Percentiles rank a stretch among this genome's conserved stretches.
Evolutionary conservation across 257 asterid genomes (phyloP).

Genomic region (Penstemon davidsonii): DNA sequence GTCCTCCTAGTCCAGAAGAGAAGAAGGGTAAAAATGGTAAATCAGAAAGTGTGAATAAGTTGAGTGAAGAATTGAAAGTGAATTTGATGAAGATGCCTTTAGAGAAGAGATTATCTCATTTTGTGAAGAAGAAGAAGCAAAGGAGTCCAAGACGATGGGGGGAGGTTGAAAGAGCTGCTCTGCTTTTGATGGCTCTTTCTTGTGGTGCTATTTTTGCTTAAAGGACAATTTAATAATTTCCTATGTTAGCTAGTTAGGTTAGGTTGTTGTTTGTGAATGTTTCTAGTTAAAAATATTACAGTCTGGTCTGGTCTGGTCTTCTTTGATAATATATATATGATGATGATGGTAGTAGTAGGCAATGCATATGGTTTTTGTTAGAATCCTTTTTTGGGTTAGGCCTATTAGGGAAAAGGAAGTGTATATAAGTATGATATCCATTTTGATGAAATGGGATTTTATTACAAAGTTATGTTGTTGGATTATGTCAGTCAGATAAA

Average conservation of each 20-base stretch:
- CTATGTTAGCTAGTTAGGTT: slow-evolving; percentile 4
- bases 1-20: slow-evolving; percentile 4
- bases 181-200: slow-evolving; percentile 71
- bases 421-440: slow-evolving; percentile 26
- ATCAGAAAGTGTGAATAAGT: slow-evolving; percentile 22
- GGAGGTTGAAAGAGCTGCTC: slow-evolving; percentile 75
- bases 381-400: slow-evolving; percentile 18
- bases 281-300: neutral
- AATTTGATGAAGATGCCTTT: slow-evolving; percentile 43
- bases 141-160: slow-evolving; percentile 44
- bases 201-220: slow-evolving; percentile 62
- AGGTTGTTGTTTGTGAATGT: slow-evolving; percentile 4
- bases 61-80: slow-evolving; percentile 34
- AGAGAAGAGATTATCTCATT: slow-evolving; percentile 36
- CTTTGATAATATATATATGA: too few relatives aligned
- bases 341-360: neutral
- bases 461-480: neutral
- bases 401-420: slow-evolving; percentile 22
- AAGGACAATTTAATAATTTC: neutral
- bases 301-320: too few relatives aligned
- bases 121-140: slow-evolving; percentile 27
- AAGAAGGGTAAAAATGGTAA: slow-evolving; percentile 35
- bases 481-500: too few relatives aligned
- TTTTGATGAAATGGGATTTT: slow-evolving; percentile 26
- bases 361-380: neutral